Base-by-base conservation (phyloP, 345 rosid genomes). In the Eucalyptus marginata region DNA sequence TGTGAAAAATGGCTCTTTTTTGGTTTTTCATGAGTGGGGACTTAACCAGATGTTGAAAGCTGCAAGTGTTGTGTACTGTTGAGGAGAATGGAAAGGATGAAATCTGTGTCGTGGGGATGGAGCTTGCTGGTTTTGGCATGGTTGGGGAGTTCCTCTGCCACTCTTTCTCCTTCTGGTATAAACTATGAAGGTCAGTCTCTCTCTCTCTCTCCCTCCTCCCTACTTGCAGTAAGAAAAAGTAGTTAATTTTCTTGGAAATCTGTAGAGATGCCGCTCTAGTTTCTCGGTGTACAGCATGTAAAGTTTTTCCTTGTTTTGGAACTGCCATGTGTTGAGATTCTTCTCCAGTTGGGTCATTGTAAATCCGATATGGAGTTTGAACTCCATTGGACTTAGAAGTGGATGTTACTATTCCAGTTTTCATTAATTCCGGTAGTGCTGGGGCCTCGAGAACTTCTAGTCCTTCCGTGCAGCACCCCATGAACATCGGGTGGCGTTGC, bases 161-260 rank as follows among this genome's bases (percentile, higher is more conserved):
- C 92, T 46, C 92, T 93, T 43, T 93, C 94, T 49, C 94, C 93
- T 9, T 71, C 90, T 80, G 93, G 94, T 44, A 89, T 93, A 33
- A 93, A 93, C 90, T 93, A 91, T 86, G 94, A 93, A 93, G 94
- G 94, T 91, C 13, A 79, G 92, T 87, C 58, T 51, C 62, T 59
- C 59, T 88, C 58, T 88, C 62, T 62, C 59, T 59, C 50, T 87
- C 62, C 24, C 52, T 25, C 22, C 27, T 80, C 40, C 86, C 88
- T 52, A 25, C 13, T 71, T 36, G 81, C 46, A 71, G 46, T 18
- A 49, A 85, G 24, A 49, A 85, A 49, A 31, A 85, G 14, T 27
- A 27, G 36, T 85, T 85, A 27, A 24, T 49, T 85, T 85, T 46
- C 12, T 27, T 85, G 33, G 33, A 46, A 85, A 27, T 85, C 56